phyloP scores from a whole-genome alignment of 148 eudicot genomes.

The Dianthus caryophyllus region DNA sequence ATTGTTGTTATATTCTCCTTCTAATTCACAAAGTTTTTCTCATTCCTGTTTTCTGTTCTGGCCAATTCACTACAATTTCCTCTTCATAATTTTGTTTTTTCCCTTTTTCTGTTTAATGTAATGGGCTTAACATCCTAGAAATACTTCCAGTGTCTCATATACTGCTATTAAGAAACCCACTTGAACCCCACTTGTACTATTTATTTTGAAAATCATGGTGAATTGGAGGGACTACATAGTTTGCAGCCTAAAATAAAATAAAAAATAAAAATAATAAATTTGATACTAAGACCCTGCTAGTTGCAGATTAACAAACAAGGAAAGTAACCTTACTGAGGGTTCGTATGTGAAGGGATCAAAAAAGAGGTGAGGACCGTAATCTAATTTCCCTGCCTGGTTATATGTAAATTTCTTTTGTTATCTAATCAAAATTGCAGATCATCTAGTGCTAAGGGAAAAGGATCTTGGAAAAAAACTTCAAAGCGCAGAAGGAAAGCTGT shows the following conservation, averaged over 20 bases:
- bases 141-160: too few species aligned
- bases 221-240: too few species aligned
- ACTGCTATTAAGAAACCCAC: too few species aligned
- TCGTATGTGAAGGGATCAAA: conserved; percentile 29
- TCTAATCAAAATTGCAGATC: conserved; percentile 38
- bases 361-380: conserved; percentile 37
- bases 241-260: neutral
- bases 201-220: too few species aligned
- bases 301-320: conserved; percentile 46
- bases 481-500: conserved; percentile 34
- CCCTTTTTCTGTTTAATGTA: too few species aligned
- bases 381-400: conserved; percentile 6
- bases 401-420: conserved; percentile 8
- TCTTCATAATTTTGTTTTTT: too few species aligned
- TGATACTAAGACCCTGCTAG: conserved; percentile 6
- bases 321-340: conserved; percentile 35
- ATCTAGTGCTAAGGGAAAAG: conserved; percentile 50
- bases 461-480: conserved; percentile 47
- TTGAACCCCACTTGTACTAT: too few species aligned
- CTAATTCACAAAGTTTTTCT: too few species aligned
- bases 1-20: neutral
- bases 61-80: too few species aligned
- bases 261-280: conserved; percentile 4
- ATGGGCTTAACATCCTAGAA: too few species aligned
- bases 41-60: too few species aligned